Evolutionary conservation across 176 grass and related monocot genomes (phyloP).

Genomic region (Pontederia paniculata): DNA sequence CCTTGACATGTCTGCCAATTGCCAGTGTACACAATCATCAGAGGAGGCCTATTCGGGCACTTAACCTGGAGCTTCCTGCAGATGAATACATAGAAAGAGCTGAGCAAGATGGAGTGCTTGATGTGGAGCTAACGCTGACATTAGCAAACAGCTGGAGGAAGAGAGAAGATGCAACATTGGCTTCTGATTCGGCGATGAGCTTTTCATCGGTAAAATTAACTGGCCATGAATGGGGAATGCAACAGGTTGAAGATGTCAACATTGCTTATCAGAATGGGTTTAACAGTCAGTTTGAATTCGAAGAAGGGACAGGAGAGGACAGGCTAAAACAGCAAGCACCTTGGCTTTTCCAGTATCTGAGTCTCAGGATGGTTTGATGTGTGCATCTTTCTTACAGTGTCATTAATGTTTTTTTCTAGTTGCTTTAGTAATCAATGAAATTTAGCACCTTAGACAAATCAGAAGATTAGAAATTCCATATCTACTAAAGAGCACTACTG

Average conservation of each 20-base stretch:
- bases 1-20: no score
- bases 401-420: neutral
- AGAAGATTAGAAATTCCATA: neutral
- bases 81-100: constrained; percentile 40
- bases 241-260: constrained; percentile 3
- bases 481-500: neutral
- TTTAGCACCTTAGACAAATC: neutral
- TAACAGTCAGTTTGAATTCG: neutral
- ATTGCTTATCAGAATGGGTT: constrained; percentile 19
- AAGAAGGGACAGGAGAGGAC: constrained; percentile 11
- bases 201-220: constrained; percentile 30
- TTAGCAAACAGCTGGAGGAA: constrained; percentile 39
- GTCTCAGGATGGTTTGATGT: constrained; percentile 51
- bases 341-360: constrained; percentile 16
- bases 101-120: constrained; percentile 23
- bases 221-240: constrained; percentile 31
- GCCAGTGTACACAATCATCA: constrained; percentile 18
- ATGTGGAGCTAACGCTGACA: constrained; percentile 55
- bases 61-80: constrained; percentile 34
- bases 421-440: neutral
- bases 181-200: constrained; percentile 39
- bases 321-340: constrained; percentile 5
- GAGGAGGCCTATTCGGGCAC: constrained; percentile 24
- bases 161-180: constrained; percentile 20
- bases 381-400: neutral